phyloP scores from a whole-genome alignment of 2,329 filamentous ascomycete genomes.

The Colletotrichum spinosum region DNA sequence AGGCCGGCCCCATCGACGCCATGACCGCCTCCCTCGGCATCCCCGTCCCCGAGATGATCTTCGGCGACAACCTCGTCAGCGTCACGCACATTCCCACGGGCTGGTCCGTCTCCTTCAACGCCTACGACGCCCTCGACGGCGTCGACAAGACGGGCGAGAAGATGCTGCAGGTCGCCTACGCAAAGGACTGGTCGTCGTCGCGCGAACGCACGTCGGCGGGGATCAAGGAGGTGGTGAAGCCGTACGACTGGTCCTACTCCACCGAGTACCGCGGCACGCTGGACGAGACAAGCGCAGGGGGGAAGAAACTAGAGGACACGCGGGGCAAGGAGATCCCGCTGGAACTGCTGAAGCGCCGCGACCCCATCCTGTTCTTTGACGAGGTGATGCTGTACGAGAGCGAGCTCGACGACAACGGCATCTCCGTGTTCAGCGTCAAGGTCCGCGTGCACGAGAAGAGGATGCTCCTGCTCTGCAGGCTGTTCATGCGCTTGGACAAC shows the following conservation, averaged over 20 bases:
- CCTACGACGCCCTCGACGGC: constrained; percentile 86
- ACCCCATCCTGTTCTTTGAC: constrained; percentile 97
- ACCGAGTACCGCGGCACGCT: constrained; percentile 86
- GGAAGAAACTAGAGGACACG: background rate
- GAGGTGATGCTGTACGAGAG: constrained; percentile 97
- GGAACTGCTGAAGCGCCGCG: constrained; percentile 85
- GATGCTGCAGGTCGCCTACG: constrained; percentile 95
- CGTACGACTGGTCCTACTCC: constrained; percentile 98
- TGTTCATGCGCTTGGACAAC: constrained; percentile 94
- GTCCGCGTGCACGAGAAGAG: constrained; percentile 91
- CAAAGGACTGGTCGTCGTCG: constrained; percentile 80
- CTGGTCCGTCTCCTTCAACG: constrained; percentile 85
- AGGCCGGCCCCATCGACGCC: constrained; percentile 87
- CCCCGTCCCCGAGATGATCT: constrained; percentile 97
- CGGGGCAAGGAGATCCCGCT: constrained; percentile 75
- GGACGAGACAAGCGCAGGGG: constrained; percentile 38
- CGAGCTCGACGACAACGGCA: constrained; percentile 97
- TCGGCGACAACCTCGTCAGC: constrained; percentile 89
- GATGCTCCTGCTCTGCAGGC: constrained; percentile 84
- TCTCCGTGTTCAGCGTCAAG: constrained; percentile 90
- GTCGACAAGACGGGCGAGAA: constrained; percentile 94
- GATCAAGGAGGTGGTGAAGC: constrained; percentile 93
- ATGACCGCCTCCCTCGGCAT: constrained; percentile 86
- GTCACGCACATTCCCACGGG: constrained; percentile 79
- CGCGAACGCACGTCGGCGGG: constrained; percentile 83